Percentiles rank a stretch among this genome's conserved stretches.
Conservation (phyloP, 192 early-diverging fungal species). For the Umbelopsis isabellina region DNA sequence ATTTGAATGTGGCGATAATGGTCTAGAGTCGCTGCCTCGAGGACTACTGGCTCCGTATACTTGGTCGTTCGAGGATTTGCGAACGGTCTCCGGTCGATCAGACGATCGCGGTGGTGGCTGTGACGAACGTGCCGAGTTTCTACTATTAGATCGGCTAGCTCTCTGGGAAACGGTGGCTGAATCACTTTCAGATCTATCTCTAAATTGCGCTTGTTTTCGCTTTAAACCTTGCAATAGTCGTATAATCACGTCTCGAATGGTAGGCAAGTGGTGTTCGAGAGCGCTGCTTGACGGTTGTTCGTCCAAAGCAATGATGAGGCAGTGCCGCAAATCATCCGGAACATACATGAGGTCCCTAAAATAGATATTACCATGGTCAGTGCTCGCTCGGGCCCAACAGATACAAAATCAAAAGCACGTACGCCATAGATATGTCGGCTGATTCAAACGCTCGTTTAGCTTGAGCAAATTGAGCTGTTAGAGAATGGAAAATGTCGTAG, state of each 20-base stretch:
- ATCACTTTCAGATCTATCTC: slow-evolving; percentile 31
- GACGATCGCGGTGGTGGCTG: slow-evolving; percentile 6
- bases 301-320: slow-evolving; percentile 48
- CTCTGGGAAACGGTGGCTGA: not conserved
- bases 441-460: slow-evolving; percentile 43
- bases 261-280: slow-evolving; percentile 54
- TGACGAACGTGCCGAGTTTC: not conserved
- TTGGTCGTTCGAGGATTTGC: not conserved
- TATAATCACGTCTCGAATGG: slow-evolving; percentile 56
- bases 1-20: not conserved
- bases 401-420: slow-evolving; percentile 3
- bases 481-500: slow-evolving; percentile 48
- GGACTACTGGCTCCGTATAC: not conserved
- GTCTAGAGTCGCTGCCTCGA: not conserved
- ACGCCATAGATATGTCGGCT: slow-evolving; percentile 31
- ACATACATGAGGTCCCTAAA: slow-evolving; percentile 49
- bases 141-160: not conserved
- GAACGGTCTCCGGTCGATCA: not conserved
- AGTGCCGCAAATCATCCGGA: slow-evolving; percentile 46
- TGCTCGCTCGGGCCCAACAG: not conserved
- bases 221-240: slow-evolving; percentile 54
- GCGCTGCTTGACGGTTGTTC: slow-evolving; percentile 45
- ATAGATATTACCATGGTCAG: not conserved
- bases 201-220: slow-evolving; percentile 50
- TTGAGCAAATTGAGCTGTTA: slow-evolving; percentile 47